Base-by-base conservation (phyloP, 2,329 filamentous ascomycete genomes). In the Alternaria novae-zelandiae region DNA sequence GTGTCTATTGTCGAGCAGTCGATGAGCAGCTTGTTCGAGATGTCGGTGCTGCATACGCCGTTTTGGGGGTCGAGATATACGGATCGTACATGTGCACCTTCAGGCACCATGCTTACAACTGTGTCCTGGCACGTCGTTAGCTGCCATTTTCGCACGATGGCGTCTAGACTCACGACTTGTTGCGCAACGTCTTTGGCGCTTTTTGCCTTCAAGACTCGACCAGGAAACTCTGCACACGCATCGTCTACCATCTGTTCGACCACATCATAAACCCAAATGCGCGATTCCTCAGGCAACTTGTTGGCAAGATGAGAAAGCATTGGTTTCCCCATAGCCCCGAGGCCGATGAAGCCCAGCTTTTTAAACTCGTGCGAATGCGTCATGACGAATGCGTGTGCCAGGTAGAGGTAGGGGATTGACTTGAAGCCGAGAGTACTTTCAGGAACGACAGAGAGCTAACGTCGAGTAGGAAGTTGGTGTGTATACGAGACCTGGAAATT, bases 1-100 rank as follows among this genome's bases (percentile, higher is more conserved):
- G 83, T 85, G 68, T 87, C 86, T 72, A 87, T 87, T 9, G 86
- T 87, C 1, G 84, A 86, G 72, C 84, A 86, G 72, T 87, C 86
- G 65, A 87, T 82, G 45, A 87, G 75, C 20, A 86, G 78, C 63
- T 86, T 85, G 45, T 77, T 77, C 15, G 74, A 74, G 13, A 83
- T 71, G 28, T 81, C 76, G 25, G 79, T 79, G 23, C 79, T 78
- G 51, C 82, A 80, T 28, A 86, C 77, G 54, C 83, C 84, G 10
- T 75, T 80, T 12, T 74, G 62, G 1, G 78, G 74, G 26, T 84
- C 81, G 45, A 86, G 80, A 67, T 86, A 87, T 23, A 87, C 85
- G 17, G 80, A 77, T 58, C 82, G 81, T 17, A 86, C 84, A 61
- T 87, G 84, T 5, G 78, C 76, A 17, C 84, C 85, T 75, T 86